Conservation (phyloP, 306 rosid genomes). For the Pueraria montana region DNA sequence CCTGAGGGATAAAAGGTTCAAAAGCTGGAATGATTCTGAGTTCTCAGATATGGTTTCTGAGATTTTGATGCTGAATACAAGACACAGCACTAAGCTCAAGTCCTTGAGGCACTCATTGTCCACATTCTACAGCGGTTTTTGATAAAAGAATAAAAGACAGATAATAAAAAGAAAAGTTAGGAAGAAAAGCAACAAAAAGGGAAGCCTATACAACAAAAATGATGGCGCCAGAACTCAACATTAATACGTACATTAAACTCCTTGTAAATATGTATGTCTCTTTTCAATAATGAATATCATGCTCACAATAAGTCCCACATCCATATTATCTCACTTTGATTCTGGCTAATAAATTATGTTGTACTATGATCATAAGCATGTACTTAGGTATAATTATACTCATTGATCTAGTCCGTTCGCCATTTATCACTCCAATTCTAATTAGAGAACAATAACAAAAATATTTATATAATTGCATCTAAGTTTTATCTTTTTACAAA, state of each 20-base stretch:
- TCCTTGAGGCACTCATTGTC: constrained; percentile 64
- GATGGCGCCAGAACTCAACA: constrained; percentile 31
- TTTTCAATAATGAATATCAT: constrained; percentile 49
- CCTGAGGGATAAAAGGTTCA: constrained; percentile 59
- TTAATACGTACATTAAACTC: constrained; percentile 32
- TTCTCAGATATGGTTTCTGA: constrained; percentile 58
- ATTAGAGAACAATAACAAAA: no score
- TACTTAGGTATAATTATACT: constrained; percentile 29
- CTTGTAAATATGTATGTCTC: constrained; percentile 22
- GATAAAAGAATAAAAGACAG: constrained; percentile 38
- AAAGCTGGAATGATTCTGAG: constrained; percentile 82
- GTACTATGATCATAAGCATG: constrained; percentile 18
- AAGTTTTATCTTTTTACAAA: no score
- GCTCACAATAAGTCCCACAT: constrained; percentile 66
- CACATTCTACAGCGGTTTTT: constrained; percentile 52
- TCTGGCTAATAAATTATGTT: constrained; percentile 23
- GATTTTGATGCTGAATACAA: constrained; percentile 87
- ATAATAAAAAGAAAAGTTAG: constrained; percentile 50
- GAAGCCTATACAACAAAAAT: constrained; percentile 41
- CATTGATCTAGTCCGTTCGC: not conserved
- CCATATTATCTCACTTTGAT: constrained; percentile 44
- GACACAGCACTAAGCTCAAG: constrained; percentile 67
- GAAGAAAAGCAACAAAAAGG: constrained; percentile 51
- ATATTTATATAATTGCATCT: no score
- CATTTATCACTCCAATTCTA: no score